A percentile compares a stretch with the other conserved stretches of the same genome.
phyloP scores from a whole-genome alignment of 331 rosid species.

The Saraca asoca region DNA sequence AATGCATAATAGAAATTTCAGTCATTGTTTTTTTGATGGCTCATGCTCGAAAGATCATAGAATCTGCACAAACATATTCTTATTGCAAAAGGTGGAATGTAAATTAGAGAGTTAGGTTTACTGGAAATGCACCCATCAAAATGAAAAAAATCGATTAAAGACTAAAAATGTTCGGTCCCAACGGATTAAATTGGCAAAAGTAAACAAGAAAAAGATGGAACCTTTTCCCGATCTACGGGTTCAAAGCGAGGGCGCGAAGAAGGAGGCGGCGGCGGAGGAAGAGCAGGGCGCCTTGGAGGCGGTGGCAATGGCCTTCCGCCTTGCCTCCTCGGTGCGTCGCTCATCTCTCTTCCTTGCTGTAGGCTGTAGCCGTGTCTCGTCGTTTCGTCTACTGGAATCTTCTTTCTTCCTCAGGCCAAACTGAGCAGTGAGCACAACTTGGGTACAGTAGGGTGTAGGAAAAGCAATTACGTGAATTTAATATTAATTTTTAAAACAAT shows the following conservation, averaged over 20 bases:
- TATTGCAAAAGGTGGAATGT: background rate
- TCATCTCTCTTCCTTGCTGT: conserved; percentile 32
- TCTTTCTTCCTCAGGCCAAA: too few species aligned
- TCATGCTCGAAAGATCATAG: background rate
- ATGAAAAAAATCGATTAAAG: background rate
- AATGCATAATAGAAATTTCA: background rate
- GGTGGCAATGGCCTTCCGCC: conserved; percentile 45
- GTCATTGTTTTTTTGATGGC: background rate
- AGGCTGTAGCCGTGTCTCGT: background rate
- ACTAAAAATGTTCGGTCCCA: background rate
- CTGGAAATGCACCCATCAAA: background rate
- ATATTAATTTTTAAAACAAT: too few species aligned
- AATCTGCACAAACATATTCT: background rate
- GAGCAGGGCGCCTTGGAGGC: conserved; percentile 41
- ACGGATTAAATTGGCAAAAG: background rate
- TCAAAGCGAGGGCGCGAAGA: conserved; percentile 56
- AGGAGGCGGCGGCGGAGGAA: conserved; percentile 41
- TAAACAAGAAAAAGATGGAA: background rate
- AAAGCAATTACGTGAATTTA: too few species aligned
- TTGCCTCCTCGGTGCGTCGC: conserved; percentile 47
- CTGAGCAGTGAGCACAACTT: too few species aligned
- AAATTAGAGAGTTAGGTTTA: background rate
- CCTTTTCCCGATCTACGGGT: conserved; percentile 93
- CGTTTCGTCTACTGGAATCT: too few species aligned
- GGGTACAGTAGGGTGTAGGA: too few species aligned